phyloP scores from a whole-genome alignment of 2,329 filamentous ascomycete genomes.

The Fusarium pseudograminearum region DNA sequence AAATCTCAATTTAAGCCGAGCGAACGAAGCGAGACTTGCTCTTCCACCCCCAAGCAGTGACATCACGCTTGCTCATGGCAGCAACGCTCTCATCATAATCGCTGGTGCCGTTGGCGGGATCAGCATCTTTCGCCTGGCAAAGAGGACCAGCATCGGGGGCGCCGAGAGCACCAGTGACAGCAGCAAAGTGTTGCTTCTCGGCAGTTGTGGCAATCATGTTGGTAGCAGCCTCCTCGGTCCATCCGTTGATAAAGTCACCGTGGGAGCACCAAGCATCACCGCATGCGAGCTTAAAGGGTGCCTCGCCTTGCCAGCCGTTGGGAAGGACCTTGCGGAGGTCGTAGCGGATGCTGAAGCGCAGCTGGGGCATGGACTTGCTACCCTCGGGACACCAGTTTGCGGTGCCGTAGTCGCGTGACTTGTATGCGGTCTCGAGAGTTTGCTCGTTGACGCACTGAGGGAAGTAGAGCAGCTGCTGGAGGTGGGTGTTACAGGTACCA shows the following conservation, averaged over 20 bases:
- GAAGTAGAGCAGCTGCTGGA: slow-evolving; percentile 44
- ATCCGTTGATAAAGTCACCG: slow-evolving; percentile 63
- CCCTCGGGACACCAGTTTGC: slow-evolving; percentile 55
- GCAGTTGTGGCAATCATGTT: slow-evolving; percentile 55
- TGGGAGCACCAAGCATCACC: slow-evolving; percentile 58
- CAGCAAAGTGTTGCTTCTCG: slow-evolving; percentile 53
- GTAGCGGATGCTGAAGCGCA: slow-evolving; percentile 62
- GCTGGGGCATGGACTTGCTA: slow-evolving; percentile 60
- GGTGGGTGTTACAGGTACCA: slow-evolving; percentile 32
- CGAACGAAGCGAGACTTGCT: slow-evolving; percentile 31
- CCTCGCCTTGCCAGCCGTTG: slow-evolving; percentile 58
- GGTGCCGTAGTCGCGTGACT: slow-evolving; percentile 31
- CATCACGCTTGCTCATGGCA: slow-evolving; percentile 39
- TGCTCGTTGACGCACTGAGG: slow-evolving; percentile 42
- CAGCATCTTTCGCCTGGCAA: slow-evolving; percentile 54
- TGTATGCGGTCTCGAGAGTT: slow-evolving; percentile 42
- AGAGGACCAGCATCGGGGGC: slow-evolving; percentile 30
- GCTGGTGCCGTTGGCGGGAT: slow-evolving; percentile 56
- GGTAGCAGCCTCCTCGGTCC: slow-evolving; percentile 49
- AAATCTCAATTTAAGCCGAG: slow-evolving; percentile 11
- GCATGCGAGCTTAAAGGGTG: slow-evolving; percentile 59
- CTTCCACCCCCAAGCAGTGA: slow-evolving; percentile 35
- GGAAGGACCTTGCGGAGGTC: slow-evolving; percentile 58
- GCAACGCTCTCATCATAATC: slow-evolving; percentile 50
- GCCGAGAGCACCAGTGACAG: slow-evolving; percentile 47